Base-by-base conservation (phyloP, 1,139 yeast species). In the Suhomyces maxii region DNA sequence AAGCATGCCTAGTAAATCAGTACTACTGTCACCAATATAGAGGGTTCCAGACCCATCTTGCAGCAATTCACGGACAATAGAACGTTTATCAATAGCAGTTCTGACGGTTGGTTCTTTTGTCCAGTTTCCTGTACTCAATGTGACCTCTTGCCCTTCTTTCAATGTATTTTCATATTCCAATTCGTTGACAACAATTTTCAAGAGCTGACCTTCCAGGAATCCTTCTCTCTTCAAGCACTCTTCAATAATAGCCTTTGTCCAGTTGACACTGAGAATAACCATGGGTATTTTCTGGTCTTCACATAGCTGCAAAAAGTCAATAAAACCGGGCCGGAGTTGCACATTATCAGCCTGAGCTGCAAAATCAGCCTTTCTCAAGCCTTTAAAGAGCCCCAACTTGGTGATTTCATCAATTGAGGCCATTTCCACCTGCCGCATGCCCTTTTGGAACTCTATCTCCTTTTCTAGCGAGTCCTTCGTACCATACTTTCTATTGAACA, bases 11-110 rank as follows among this genome's bases (percentile, higher is more conserved):
- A 82, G 61, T 12, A 84, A 64, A 62, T 86, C 93, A 0, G 88
- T 82, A 1, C 78, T 56, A 50, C 88, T 82, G 56, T 86, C 93
- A 1, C 93, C 93, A 12, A 84, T 67, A 56, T 84, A 85, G 40
- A 76, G 63, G 0, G 75, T 47, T 0, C 49, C 53, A 23, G 52
- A 50, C 7, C 51, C 46, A 14, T 50, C 37, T 8, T 50, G 44
- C 18, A 56, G 49, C 2, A 76, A 50, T 6, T 52, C 53, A 6
- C 6, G 31, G 9, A 9, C 31, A 5, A 68, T 51, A 5, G 61
- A 51, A 23, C 67, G 63, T 58, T 85, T 85, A 58, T 85, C 89
- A 7, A 60, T 58, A 0, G 86, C 87, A 0, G 88, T 83, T 18
- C 87, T 65, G 9, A 82, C 58, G 7, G 58, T 60, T 37, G 52